A percentile compares a stretch with the other conserved stretches of the same genome.
These are phyloP conservation scores for Phaffomyces opuntiae DNA, from an alignment of 805 yeast species.

Conservation along the genomic window DNA sequence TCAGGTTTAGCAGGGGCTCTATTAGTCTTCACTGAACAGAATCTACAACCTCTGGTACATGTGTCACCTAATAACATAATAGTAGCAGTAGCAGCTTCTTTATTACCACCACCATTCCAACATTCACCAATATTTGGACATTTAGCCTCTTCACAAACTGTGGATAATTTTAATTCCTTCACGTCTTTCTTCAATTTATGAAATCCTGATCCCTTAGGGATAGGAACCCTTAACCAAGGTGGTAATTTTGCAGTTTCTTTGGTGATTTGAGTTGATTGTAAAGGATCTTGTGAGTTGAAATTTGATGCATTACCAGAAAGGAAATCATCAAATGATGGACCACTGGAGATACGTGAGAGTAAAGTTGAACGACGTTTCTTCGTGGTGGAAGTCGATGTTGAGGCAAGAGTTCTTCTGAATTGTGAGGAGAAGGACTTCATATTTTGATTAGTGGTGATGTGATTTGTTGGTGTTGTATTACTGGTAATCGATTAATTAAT, in stretches of 20 bases:
- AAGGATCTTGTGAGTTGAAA: conserved; percentile 58
- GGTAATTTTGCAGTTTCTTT: conserved; percentile 49
- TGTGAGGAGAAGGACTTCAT: background rate
- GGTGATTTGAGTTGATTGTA: conserved; percentile 37
- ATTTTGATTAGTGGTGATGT: no score
- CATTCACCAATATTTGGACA: conserved; percentile 99
- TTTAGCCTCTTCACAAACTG: conserved; percentile 98
- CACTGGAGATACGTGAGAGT: conserved; percentile 44
- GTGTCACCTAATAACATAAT: conserved; percentile 98
- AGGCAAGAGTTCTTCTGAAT: conserved; percentile 2
- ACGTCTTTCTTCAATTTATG: conserved; percentile 79
- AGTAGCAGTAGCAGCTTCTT: conserved; percentile 92
- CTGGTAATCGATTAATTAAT: no score
- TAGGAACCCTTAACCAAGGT: conserved; percentile 89
- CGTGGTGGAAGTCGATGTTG: conserved; percentile 1
- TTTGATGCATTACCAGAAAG: conserved; percentile 68
- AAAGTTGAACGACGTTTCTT: conserved; percentile 5
- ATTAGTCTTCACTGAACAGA: conserved; percentile 93
- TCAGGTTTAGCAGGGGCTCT: conserved; percentile 84
- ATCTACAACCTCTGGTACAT: conserved; percentile 98
- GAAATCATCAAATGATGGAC: conserved; percentile 94
- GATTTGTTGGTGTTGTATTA: background rate
- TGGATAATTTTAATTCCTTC: conserved; percentile 79
- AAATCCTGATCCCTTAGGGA: conserved; percentile 90
- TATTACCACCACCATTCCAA: conserved; percentile 82